Percentiles rank a stretch among this genome's conserved stretches.
Evolutionary conservation across 257 asterid genomes (phyloP).

Genomic region (Solanum boliviense): DNA sequence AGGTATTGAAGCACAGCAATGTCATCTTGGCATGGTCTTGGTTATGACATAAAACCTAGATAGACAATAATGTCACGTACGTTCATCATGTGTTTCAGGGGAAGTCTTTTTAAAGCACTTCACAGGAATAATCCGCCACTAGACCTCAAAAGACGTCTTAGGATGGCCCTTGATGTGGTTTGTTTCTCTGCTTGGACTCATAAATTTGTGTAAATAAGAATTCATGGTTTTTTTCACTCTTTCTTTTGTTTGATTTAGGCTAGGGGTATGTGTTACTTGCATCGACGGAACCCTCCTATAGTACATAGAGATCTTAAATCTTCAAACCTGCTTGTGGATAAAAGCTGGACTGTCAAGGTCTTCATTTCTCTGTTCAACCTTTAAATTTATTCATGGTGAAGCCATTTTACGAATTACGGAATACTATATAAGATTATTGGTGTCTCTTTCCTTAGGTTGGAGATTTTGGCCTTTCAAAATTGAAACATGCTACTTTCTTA

Average conservation of each 20-base stretch:
- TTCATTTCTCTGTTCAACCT: not conserved
- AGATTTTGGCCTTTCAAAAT: conserved; percentile 68
- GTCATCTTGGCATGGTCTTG: not conserved
- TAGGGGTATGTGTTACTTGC: conserved; percentile 78
- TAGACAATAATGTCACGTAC: not conserved
- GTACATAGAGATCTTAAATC: conserved; percentile 79
- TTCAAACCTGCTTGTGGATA: conserved; percentile 69
- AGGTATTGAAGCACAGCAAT: conserved; percentile 25
- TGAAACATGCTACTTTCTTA: conserved; percentile 46
- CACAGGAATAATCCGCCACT: conserved; percentile 45
- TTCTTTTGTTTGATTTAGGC: conserved; percentile 32
- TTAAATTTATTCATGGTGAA: not conserved
- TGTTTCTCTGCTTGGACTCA: conserved; percentile 1
- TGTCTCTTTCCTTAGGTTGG: conserved; percentile 41
- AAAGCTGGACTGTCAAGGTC: conserved; percentile 78
- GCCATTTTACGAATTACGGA: not conserved
- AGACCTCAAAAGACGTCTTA: conserved; percentile 53
- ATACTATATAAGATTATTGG: not conserved
- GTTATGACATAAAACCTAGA: not conserved
- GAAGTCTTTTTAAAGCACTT: conserved; percentile 58
- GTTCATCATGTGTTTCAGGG: conserved; percentile 30
- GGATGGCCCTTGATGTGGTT: conserved; percentile 77
- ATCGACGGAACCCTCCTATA: conserved; percentile 66
- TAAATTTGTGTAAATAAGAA: not conserved
- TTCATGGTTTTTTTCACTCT: not conserved